Evolutionary conservation across 306 rosid species (phyloP).

Genomic region (Prosopis cineraria): DNA sequence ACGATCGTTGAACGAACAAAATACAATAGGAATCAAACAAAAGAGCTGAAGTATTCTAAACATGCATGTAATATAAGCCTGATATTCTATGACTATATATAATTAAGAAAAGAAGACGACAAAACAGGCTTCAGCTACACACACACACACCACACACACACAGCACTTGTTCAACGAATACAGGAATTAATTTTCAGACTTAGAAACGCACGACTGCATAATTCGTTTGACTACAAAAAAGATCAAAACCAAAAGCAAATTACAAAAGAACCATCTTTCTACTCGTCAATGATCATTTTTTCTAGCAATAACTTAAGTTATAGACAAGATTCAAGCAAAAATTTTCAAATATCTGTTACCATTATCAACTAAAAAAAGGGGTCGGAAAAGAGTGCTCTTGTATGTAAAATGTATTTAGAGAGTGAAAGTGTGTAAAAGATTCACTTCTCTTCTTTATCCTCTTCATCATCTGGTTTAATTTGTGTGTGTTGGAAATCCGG

Average conservation of each 20-base stretch:
- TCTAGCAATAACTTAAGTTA: neutral
- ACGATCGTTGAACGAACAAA: neutral
- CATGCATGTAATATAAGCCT: neutral
- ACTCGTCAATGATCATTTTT: neutral
- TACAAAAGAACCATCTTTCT: conserved; percentile 24
- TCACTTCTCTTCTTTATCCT: neutral
- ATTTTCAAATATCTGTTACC: neutral
- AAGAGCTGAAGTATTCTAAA: neutral
- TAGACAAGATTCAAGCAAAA: neutral
- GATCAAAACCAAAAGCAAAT: conserved; percentile 14
- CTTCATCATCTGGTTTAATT: neutral
- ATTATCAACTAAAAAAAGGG: neutral
- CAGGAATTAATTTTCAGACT: conserved; percentile 37
- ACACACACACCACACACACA: too few relatives aligned
- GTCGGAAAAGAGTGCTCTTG: too few relatives aligned
- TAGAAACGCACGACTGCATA: conserved; percentile 42
- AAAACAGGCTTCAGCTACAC: conserved; percentile 47
- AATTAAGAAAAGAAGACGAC: conserved; percentile 33
- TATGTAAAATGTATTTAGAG: neutral
- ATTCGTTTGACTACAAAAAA: conserved; percentile 32
- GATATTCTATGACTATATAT: neutral
- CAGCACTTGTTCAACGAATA: conserved; percentile 40
- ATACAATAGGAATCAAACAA: neutral
- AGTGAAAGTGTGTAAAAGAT: neutral
- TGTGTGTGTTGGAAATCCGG: neutral